Base-by-base conservation (phyloP, 2,329 filamentous ascomycete species). In the Fusarium sp. region DNA sequence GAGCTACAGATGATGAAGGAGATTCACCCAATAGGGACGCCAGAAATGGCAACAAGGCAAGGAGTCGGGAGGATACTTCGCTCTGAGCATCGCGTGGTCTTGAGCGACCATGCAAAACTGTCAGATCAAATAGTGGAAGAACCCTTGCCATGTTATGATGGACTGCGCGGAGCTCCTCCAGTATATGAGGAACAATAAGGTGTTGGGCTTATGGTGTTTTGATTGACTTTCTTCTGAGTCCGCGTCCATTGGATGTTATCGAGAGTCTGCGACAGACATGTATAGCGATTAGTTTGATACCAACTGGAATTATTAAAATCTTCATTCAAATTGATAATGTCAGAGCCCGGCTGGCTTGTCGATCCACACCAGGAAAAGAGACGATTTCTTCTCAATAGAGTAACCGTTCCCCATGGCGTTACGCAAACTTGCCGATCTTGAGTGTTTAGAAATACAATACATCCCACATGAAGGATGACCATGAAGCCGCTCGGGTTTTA, bases 1-100 rank as follows among this genome's bases (percentile, higher is more conserved):
- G 95, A 98, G 81, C 88, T 98, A 82, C 93, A 98, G 46, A 93
- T 98, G 21, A 91, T 93, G 6, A 95, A 97, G 80, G 95, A 98
- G 79, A 94, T 92, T 82, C 86, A 85, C 0, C 91, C 90, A 61
- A 88, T 90, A 75, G 90, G 88, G 54, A 90, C 89, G 76, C 84
- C 85, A 0, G 80, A 83, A 44, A 83, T 93, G 42, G 86, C 92
- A 31, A 93, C 93, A 1, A 93, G 94, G 37, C 98, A 94, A 0
- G 95, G 95, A 51, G 91, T 93, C 1, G 95, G 94, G 0, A 88
- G 95, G 62, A 94, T 98, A 54, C 84, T 98, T 64, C 88, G 94
- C 66, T 97, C 97, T 85, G 92, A 97, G 77, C 98, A 97, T 83
- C 88, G 87, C 71, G 85, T 96, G 28, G 84, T 89, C 44, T 84